phyloP scores from a whole-genome alignment of 2,329 filamentous ascomycete genomes.

The Alternaria sp. region DNA sequence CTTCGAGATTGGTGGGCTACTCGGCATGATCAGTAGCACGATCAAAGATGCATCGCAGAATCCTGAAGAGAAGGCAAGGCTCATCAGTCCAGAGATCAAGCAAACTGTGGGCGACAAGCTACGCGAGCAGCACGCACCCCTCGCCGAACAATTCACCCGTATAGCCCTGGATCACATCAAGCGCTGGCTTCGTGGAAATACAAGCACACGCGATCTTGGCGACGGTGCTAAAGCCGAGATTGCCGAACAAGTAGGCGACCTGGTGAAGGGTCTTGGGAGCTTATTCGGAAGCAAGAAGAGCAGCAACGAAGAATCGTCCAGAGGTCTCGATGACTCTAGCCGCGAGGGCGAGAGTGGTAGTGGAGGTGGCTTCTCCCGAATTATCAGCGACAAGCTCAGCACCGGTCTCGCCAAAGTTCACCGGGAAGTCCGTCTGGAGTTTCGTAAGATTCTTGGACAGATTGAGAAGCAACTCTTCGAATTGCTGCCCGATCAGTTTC shows the following conservation, averaged over 20 bases:
- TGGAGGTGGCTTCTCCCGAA: conserved; percentile 36
- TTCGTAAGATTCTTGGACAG: conserved; percentile 40
- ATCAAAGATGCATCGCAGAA: conserved; percentile 42
- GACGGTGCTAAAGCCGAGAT: conserved; percentile 45
- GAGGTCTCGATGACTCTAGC: conserved; percentile 26
- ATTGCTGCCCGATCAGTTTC: conserved; percentile 41
- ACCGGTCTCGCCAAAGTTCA: conserved; percentile 44
- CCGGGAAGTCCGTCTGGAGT: conserved; percentile 42
- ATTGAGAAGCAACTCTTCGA: conserved; percentile 45
- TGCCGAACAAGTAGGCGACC: conserved; percentile 38
- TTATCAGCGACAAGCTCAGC: conserved; percentile 43
- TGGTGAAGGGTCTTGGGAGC: conserved; percentile 41
- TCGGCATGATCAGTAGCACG: conserved; percentile 40
- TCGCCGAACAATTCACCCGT: conserved; percentile 43
- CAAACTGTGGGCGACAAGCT: conserved; percentile 39
- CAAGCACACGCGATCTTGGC: conserved; percentile 40
- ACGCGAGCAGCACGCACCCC: conserved; percentile 37
- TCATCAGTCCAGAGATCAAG: conserved; percentile 46
- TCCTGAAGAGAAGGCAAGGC: conserved; percentile 41
- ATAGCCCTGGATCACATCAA: conserved; percentile 45
- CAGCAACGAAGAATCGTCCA: conserved; percentile 30
- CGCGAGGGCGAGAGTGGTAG: conserved; percentile 26
- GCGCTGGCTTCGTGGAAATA: conserved; percentile 45
- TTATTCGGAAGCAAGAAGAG: conserved; percentile 36
- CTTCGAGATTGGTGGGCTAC: conserved; percentile 38